These are phyloP conservation scores for Begonia fuchsioides DNA, from an alignment of 306 rosid genomes.

Conservation along the genomic window DNA sequence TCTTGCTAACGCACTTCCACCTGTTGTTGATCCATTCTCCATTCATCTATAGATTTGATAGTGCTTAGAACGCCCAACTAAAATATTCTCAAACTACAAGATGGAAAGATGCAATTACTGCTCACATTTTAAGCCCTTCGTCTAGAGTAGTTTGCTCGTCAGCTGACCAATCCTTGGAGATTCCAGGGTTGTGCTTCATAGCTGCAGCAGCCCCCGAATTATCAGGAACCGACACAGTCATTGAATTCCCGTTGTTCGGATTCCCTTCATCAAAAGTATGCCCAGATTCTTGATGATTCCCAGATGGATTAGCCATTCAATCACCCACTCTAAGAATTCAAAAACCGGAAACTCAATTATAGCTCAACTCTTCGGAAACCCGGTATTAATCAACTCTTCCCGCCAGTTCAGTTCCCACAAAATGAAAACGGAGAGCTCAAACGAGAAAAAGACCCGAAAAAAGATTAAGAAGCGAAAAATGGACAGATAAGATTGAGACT, in stretches of 20 bases:
- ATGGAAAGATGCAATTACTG: not conserved
- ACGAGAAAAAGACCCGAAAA: not conserved
- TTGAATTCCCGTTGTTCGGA: conserved; percentile 43
- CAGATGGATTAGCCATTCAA: conserved; percentile 63
- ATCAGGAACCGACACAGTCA: conserved; percentile 35
- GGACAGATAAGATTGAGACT: conserved; percentile 18
- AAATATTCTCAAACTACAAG: not conserved
- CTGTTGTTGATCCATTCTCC: no score
- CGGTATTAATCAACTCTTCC: conserved; percentile 12
- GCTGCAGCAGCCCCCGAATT: conserved; percentile 37
- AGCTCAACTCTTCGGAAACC: no score
- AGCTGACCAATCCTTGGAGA: conserved; percentile 65
- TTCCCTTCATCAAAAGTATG: conserved; percentile 49
- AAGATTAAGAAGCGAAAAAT: not conserved
- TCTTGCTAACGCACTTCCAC: no score
- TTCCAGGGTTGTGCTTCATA: conserved; percentile 91
- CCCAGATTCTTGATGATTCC: conserved; percentile 61
- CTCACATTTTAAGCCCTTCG: conserved; percentile 73
- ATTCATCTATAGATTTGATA: no score
- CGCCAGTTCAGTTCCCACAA: no score
- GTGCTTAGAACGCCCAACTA: not conserved
- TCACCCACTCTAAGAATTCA: conserved; percentile 5
- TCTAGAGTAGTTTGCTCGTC: conserved; percentile 72
- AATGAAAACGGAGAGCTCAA: not conserved
- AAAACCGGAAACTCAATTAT: conserved; percentile 15